A percentile compares a stretch with the other conserved stretches of the same genome.
These are phyloP conservation scores for Sporisorium graminicola DNA, from an alignment of 1,284 basidiomycete species.

Conservation along the genomic window DNA sequence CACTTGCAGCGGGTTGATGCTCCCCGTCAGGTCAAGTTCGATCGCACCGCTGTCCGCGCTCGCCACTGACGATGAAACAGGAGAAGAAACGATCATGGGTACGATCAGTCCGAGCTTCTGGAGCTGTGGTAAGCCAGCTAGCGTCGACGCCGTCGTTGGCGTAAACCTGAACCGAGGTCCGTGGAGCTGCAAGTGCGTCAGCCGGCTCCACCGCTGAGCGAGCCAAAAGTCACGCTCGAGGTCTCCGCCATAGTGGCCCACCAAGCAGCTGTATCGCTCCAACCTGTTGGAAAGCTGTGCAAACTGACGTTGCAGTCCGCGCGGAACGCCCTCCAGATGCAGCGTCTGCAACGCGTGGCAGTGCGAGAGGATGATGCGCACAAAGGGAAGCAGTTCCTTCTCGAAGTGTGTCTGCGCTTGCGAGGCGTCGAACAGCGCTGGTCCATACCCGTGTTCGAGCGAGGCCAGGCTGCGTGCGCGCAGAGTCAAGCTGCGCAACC, in stretches of 20 bases:
- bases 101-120: slow-evolving; percentile 23
- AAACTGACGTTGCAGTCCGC: slow-evolving; percentile 3
- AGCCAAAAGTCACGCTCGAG: slow-evolving; percentile 35
- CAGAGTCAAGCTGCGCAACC: slow-evolving; percentile 14
- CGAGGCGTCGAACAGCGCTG: slow-evolving; percentile 42
- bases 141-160: neutral
- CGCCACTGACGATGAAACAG: neutral
- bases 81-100: slow-evolving; percentile 21
- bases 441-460: slow-evolving; percentile 6
- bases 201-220: slow-evolving; percentile 9
- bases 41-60: neutral
- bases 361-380: slow-evolving; percentile 19
- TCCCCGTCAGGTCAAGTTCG: slow-evolving; percentile 11
- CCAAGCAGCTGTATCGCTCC: slow-evolving; percentile 14
- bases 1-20: slow-evolving; percentile 35
- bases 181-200: slow-evolving; percentile 35
- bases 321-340: slow-evolving; percentile 31
- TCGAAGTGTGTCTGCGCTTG: slow-evolving; percentile 40
- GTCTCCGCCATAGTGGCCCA: slow-evolving; percentile 33
- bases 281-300: neutral
- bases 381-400: slow-evolving; percentile 10
- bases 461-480: slow-evolving; percentile 12
- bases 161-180: slow-evolving; percentile 35
- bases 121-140: slow-evolving; percentile 18
- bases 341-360: slow-evolving; percentile 11